Evolutionary conservation across 2,329 filamentous ascomycete species (phyloP), one percentile per base, ranked within the genome.

Genomic region (Bertia moriformis): DNA sequence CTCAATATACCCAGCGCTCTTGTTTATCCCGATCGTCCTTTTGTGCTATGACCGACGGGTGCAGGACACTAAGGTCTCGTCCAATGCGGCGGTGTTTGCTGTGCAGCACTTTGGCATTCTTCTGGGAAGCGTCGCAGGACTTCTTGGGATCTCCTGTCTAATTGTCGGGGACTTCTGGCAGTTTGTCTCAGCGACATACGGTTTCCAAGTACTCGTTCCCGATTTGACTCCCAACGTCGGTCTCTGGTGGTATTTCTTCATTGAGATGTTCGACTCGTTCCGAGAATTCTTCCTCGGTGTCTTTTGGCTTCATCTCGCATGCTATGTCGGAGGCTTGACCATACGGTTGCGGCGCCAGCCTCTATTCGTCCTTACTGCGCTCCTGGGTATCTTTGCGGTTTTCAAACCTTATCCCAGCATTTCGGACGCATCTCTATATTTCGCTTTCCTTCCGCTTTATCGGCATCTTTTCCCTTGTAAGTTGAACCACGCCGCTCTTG

Each of bases 231-330:
- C 91, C 12, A 98, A 96, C 47, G 83, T 93, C 19, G 91, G 91
- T 1, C 68, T 98, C 1, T 98, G 91, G 91, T 98, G 91, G 91
- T 98, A 98, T 61, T 98, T 98, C 62, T 96, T 98, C 55, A 93
- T 93, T 48, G 89, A 98, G 56, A 98, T 98, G 78, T 98, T 98
- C 56, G 91, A 98, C 61, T 89, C 88, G 1, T 98, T 98, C 69
- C 75, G 91, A 29, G 80, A 83, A 49, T 98, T 98, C 67, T 98
- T 96, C 68, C 73, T 98, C 3, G 91, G 84, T 40, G 88, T 98
- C 38, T 98, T 98, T 63, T 96, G 93, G 87, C 71, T 98, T 43
- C 91, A 98, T 55, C 75, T 96, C 42, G 77, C 83, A 1, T 82
- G 83, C 29, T 98, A 98, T 59, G 84, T 93, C 24, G 83, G 82